Conservation (phyloP, 805 yeast genomes). For the Ogataea paradorogensis region DNA sequence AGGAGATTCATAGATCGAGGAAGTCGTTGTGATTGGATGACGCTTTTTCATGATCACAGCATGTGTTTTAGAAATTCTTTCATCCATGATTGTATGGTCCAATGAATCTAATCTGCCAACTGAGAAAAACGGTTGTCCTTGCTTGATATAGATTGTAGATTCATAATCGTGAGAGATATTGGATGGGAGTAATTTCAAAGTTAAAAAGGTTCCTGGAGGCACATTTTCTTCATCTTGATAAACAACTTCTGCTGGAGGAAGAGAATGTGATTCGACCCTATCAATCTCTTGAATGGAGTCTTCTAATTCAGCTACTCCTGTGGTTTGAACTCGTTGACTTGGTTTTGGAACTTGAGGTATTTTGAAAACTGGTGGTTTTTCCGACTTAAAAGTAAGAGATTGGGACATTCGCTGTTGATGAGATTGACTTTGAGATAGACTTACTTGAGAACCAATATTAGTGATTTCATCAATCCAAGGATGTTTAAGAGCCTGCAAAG, state of each 20-base stretch:
- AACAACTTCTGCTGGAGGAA: neutral
- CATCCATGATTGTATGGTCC: slow-evolving; percentile 63
- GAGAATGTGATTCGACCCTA: slow-evolving; percentile 1
- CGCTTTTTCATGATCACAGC: slow-evolving; percentile 65
- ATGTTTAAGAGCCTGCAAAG: slow-evolving; percentile 71
- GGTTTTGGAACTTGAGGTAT: slow-evolving; percentile 25
- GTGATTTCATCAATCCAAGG: slow-evolving; percentile 64
- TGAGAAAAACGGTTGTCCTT: slow-evolving; percentile 62
- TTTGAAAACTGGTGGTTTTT: slow-evolving; percentile 16
- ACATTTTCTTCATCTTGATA: slow-evolving; percentile 9
- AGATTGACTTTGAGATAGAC: slow-evolving; percentile 69
- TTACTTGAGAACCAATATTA: slow-evolving; percentile 39
- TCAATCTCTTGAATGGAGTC: slow-evolving; percentile 2
- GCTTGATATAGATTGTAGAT: slow-evolving; percentile 52
- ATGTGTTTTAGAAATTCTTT: slow-evolving; percentile 79
- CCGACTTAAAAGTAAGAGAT: slow-evolving; percentile 3
- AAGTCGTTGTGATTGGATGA: slow-evolving; percentile 51
- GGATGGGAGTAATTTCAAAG: slow-evolving; percentile 48
- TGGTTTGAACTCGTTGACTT: slow-evolving; percentile 21
- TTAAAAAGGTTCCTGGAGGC: slow-evolving; percentile 63
- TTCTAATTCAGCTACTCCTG: slow-evolving; percentile 7
- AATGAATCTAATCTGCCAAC: slow-evolving; percentile 72
- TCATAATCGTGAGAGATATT: slow-evolving; percentile 4
- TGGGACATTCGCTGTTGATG: slow-evolving; percentile 51
- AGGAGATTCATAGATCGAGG: slow-evolving; percentile 59